Evolutionary conservation across 1,139 yeast species (phyloP).

Genomic region (Pichia sp.): DNA sequence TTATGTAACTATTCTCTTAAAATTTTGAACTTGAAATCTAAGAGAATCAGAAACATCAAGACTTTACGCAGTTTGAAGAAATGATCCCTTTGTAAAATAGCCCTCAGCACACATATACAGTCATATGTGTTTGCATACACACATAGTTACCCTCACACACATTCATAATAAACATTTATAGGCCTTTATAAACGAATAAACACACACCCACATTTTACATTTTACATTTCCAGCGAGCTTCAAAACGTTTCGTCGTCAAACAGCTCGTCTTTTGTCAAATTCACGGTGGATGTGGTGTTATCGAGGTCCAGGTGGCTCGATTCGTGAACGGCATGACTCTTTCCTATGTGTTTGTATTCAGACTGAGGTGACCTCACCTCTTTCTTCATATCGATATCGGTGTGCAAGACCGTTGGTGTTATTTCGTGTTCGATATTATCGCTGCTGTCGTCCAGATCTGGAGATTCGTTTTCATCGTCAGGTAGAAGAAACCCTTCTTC

Average conservation of each 20-base stretch:
- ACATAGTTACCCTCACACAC: neutral
- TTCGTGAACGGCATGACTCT: neutral
- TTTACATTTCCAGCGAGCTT: too few relatives aligned
- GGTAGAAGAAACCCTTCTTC: conserved; percentile 69
- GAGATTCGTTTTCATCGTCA: conserved; percentile 30
- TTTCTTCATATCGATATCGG: conserved; percentile 2
- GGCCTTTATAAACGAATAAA: too few relatives aligned
- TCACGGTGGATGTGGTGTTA: neutral
- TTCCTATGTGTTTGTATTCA: neutral
- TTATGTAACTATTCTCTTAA: neutral
- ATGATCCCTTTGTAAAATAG: neutral
- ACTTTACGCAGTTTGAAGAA: neutral
- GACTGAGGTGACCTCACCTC: neutral
- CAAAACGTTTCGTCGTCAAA: conserved; percentile 17
- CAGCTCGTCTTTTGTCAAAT: conserved; percentile 4
- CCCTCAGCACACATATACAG: neutral
- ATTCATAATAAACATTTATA: neutral
- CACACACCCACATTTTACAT: too few relatives aligned
- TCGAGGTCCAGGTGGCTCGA: neutral
- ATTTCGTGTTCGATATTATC: neutral
- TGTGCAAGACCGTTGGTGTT: neutral
- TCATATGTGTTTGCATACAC: neutral
- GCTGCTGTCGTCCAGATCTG: neutral
- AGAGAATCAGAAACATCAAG: conserved; percentile 2
- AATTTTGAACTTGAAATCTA: conserved; percentile 5